A percentile compares a stretch with the other conserved stretches of the same genome.
These are phyloP conservation scores for Cladosporium sp. DNA, from an alignment of 2,329 filamentous ascomycete genomes.

Conservation along the genomic window DNA sequence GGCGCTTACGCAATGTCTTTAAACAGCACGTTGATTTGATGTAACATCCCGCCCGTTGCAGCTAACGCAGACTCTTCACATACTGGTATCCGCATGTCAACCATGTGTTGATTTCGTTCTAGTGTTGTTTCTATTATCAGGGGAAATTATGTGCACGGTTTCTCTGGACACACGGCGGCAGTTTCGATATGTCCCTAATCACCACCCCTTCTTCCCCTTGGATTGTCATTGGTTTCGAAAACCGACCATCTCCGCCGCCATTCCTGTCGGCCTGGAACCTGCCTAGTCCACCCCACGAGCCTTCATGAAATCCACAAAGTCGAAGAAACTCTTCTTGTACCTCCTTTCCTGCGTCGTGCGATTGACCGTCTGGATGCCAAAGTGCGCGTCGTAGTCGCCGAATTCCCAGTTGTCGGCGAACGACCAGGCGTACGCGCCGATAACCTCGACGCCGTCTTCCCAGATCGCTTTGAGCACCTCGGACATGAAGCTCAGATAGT, in stretches of 20 bases:
- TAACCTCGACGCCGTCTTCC: constrained; percentile 35
- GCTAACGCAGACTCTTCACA: neutral
- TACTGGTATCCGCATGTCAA: neutral
- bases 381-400: constrained; percentile 51
- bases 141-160: neutral
- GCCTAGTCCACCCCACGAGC: constrained; percentile 10
- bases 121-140: neutral
- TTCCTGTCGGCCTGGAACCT: neutral
- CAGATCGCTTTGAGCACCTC: constrained; percentile 36
- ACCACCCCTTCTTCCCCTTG: neutral
- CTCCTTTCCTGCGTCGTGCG: constrained; percentile 38
- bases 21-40: neutral
- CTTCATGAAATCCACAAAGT: constrained; percentile 34
- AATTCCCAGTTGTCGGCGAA: constrained; percentile 46
- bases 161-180: neutral
- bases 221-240: neutral
- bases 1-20: neutral
- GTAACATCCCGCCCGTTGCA: neutral
- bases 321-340: constrained; percentile 41
- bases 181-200: neutral
- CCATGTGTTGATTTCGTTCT: neutral
- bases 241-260: neutral
- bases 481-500: constrained; percentile 52
- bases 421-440: constrained; percentile 37
- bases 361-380: constrained; percentile 55